Conservation (phyloP, 2,329 filamentous ascomycete genomes). For the Colletotrichum sansevieriae region DNA sequence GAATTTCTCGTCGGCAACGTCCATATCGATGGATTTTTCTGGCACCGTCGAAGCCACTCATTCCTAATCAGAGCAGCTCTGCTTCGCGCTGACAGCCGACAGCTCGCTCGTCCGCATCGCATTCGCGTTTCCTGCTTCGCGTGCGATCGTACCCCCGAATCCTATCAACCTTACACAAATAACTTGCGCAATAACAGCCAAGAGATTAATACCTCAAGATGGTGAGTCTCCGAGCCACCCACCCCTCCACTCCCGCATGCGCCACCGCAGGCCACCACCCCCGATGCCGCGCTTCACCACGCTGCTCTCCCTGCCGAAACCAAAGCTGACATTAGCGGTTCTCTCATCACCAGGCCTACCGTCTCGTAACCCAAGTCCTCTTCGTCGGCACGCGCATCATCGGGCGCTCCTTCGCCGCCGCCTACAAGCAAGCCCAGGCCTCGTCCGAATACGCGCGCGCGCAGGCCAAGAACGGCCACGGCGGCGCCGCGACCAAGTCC, state of each 20-base stretch:
- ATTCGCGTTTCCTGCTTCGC: constrained; percentile 5
- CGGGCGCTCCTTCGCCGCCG: constrained; percentile 91
- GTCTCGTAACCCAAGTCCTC: constrained; percentile 89
- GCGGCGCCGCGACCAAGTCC: constrained; percentile 62
- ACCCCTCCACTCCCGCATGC: constrained; percentile 1
- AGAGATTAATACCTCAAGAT: constrained; percentile 32
- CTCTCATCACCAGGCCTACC: constrained; percentile 34
- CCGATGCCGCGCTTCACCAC: not conserved
- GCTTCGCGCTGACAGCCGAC: constrained; percentile 28
- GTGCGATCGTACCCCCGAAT: constrained; percentile 7
- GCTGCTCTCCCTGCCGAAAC: not conserved
- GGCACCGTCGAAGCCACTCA: constrained; percentile 13
- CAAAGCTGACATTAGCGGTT: not conserved
- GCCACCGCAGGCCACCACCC: constrained; percentile 7
- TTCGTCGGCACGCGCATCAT: constrained; percentile 91
- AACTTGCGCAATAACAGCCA: constrained; percentile 15
- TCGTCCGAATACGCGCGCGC: constrained; percentile 85
- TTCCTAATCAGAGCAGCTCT: constrained; percentile 21
- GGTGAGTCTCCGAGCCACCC: constrained; percentile 32
- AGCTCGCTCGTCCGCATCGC: constrained; percentile 23
- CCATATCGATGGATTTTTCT: constrained; percentile 36
- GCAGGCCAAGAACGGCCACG: constrained; percentile 70
- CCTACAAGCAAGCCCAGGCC: constrained; percentile 94
- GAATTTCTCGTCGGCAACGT: constrained; percentile 41
- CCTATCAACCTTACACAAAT: not conserved